Percentiles rank a stretch among this genome's conserved stretches.
phyloP scores from a whole-genome alignment of 768 basidiomycete genomes.

The Boletus edulis region DNA sequence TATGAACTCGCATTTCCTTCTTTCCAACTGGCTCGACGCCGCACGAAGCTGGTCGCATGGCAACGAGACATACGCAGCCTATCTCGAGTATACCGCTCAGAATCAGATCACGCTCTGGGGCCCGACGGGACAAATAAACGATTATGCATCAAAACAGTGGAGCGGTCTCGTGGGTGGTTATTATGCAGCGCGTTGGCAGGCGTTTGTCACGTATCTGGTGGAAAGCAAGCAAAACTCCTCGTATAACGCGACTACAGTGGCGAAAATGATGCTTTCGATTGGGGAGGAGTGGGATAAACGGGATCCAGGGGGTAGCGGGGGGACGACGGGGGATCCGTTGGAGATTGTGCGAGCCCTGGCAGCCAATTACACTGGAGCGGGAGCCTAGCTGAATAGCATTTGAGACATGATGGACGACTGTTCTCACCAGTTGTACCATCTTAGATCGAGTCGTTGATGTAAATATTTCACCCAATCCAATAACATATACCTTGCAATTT shows the following conservation, averaged over 20 bases:
- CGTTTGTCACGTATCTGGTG: constrained; percentile 34
- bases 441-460: too few species aligned
- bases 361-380: constrained; percentile 5
- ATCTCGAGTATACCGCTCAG: constrained; percentile 38
- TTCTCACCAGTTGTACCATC: too few species aligned
- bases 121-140: constrained; percentile 39
- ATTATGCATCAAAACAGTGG: constrained; percentile 46
- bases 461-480: too few species aligned
- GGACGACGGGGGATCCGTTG: constrained; percentile 20
- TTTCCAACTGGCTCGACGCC: constrained; percentile 36
- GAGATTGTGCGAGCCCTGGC: constrained; percentile 15
- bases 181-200: constrained; percentile 35
- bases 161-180: constrained; percentile 38
- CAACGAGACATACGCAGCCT: constrained; percentile 31
- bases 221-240: constrained; percentile 25
- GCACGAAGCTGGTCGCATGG: constrained; percentile 31
- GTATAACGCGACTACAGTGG: constrained; percentile 28
- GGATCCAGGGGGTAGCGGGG: constrained; percentile 17
- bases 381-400: too few species aligned
- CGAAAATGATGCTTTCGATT: constrained; percentile 29
- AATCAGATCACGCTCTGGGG: constrained; percentile 47
- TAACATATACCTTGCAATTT: too few species aligned
- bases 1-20: constrained; percentile 32
- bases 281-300: constrained; percentile 31
- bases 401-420: too few species aligned